A percentile compares a stretch with the other conserved stretches of the same genome.
phyloP scores from a whole-genome alignment of 2,329 filamentous ascomycete species.

The Blastomyces parvus region DNA sequence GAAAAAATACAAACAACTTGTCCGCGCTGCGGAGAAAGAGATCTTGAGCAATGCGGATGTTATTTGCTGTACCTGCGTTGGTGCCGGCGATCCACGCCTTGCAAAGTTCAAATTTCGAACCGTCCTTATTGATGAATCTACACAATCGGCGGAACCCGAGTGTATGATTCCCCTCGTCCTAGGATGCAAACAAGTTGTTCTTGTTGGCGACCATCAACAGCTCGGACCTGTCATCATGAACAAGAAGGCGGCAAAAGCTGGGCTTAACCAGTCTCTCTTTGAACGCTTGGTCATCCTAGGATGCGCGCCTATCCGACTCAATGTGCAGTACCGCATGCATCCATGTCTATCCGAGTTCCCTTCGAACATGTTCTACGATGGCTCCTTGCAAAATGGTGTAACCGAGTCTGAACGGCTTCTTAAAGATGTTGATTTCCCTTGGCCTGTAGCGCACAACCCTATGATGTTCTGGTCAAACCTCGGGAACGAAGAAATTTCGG shows the following conservation, averaged over 20 bases:
- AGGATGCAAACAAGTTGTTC: constrained; percentile 97
- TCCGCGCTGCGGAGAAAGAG: constrained; percentile 85
- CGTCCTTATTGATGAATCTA: constrained; percentile 95
- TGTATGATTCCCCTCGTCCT: constrained; percentile 97
- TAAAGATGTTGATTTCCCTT: constrained; percentile 93
- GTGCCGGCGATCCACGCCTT: constrained; percentile 87
- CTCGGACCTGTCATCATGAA: constrained; percentile 99
- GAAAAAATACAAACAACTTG: constrained; percentile 96
- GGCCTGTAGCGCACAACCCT: constrained; percentile 84
- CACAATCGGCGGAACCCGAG: constrained; percentile 93
- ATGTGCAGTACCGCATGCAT: constrained; percentile 98
- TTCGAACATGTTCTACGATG: constrained; percentile 99
- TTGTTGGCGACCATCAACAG: constrained; percentile 97
- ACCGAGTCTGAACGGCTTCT: constrained; percentile 80
- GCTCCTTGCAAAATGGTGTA: constrained; percentile 91
- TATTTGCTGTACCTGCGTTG: constrained; percentile 97
- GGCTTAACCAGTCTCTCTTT: constrained; percentile 95
- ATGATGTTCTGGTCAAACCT: constrained; percentile 99
- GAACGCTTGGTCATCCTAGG: constrained; percentile 91
- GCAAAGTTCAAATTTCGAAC: constrained; percentile 98
- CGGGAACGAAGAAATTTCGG: constrained; percentile 95
- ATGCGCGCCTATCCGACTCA: constrained; percentile 80
- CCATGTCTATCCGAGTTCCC: constrained; percentile 94
- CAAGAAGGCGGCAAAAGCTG: constrained; percentile 97
- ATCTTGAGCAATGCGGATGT: constrained; percentile 93